Evolutionary conservation across 306 rosid genomes (phyloP), one percentile per base, ranked within the genome.

Genomic region (Pyrus betulifolia): DNA sequence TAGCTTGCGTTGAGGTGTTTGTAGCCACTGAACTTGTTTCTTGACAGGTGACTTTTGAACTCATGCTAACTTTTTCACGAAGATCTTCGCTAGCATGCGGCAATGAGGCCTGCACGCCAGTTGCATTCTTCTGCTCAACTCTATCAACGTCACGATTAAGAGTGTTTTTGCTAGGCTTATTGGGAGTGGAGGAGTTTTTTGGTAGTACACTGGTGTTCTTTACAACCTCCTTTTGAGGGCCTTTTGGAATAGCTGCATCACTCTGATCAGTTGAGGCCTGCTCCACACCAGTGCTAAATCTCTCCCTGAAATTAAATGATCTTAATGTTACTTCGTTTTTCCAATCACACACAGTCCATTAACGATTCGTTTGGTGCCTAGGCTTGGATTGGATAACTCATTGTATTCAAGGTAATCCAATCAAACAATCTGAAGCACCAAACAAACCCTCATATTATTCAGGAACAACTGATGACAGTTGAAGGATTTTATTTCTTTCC

Each of bases 271-370:
- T 69, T 17, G 51, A 66, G 35, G 58, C 82, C 31, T 69, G 76
- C 60, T 88, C 85, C 23, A 35, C 61, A 2, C 76, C 76, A 8
- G 55, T 22, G 77, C 72, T 81, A 68, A 95, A 92, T 77, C 60
- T 88, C 86, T 84, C 89, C 93, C 99, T 95, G 85, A 52, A 86
- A 80, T 64, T 18, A 22, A 78, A 76, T 51, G 22, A 55, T 4
- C 8, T 14, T 33, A 59, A 57, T 44, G 11, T 69, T 4, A 59
- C 15, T 4, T 59, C 28, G 17, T 25, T 59, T 59, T 59, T 22
- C 28, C 64, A 11, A 22, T 11, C 15, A 22, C 27, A 58, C 63
- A 22, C 30, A 11, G 13, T 58, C 22, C 63, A 15, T 49, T 49
- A 15, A 49, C 8, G 3, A 2, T 15, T 49, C 3, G 55, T 15